Base-by-base conservation (phyloP, 2,329 filamentous ascomycete genomes). In the Scedosporium dehoogii region DNA sequence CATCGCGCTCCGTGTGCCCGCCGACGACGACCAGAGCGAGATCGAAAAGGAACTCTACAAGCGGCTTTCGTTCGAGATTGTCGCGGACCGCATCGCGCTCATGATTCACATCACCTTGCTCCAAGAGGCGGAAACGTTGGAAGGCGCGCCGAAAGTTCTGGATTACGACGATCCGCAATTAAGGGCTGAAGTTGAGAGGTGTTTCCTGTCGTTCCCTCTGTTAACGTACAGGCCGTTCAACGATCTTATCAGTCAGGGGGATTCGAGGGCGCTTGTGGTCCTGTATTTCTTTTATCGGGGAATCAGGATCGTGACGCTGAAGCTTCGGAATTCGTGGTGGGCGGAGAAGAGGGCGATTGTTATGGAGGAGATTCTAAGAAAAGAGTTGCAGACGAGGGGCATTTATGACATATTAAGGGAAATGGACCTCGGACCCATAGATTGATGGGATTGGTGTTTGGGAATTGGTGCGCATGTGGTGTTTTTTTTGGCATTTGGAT, bases 201-300 rank as follows among this genome's bases (percentile, higher is more conserved):
- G 67, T 61, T 64, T 71, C 57, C 64, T 70, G 53, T 67, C 67
- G 10, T 71, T 72, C 56, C 68, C 70, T 7, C 68, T 71, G 57
- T 64, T 71, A 46, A 71, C 67, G 62, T 67, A 67, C 53, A 68
- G 68, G 7, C 65, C 66, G 12, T 65, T 72, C 44, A 59, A 69
- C 27, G 62, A 64, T 18, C 59, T 71, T 27, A 67, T 69, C 3
- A 46, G 62, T 14, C 60, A 55, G 4, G 67, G 68, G 9, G 70
- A 73, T 38, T 66, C 69, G 56, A 48, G 70, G 21, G 69, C 68
- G 1, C 62, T 73, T 27, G 64, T 72, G 4, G 27, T 72, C 33
- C 63, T 72, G 48, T 68, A 65, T 16, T 68, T 70, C 41, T 64
- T 71, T 16, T 73, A 72, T 58, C 67, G 65, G 1, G 65, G 65